Base-by-base conservation (phyloP, 345 rosid genomes). In the Noccaea caerulescens region DNA sequence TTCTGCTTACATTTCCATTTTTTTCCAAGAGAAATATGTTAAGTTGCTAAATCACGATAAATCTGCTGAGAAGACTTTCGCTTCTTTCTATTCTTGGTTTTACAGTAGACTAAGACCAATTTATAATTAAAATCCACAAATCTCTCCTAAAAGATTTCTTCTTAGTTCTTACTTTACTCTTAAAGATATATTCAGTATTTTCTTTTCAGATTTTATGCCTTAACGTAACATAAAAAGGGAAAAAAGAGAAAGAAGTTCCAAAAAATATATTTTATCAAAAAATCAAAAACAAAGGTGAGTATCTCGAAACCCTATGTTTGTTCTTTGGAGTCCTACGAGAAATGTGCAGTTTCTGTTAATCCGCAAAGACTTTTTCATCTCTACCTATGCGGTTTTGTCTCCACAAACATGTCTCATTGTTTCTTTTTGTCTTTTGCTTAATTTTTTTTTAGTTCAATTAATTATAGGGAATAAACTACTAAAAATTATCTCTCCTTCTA, bases 251-350 rank as follows among this genome's bases (percentile, higher is more conserved):
- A 58, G 34, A 54, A 38, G 4, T 13, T 12, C 36, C 12, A 27
- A 47, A 32, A 34, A 12, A 18, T 5, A 65, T 23, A 54, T 39
- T 50, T 27, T 8, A 37, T 37, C 3, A 36, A 36, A 36, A 69
- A 27, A 13, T 37, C 39, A 38, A 46, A 54, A 74, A 60, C 12
- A 64, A 69, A 55, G 66, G 76, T 59, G 7, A 59, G 73, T 72
- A 60, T 53, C 73, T 77, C 80, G 77, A 72, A 77, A 53, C 69
- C 77, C 80, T 54, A 72, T 33, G 68, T 37, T 65, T 66, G 61
- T 58, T 77, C 68, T 72, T 60, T 77, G 25, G 58, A 69, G 60
- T 51, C 3, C 50, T 42, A 60, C 76, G 46, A 77, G 63, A 68
- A 53, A 72, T 50, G 67, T 71, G 68, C 44, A 52, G 58, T 32